Percentiles rank a stretch among this genome's conserved stretches.
These are phyloP conservation scores for Allium sativum DNA, from an alignment of 106 monocot genomes.

Conservation along the genomic window DNA sequence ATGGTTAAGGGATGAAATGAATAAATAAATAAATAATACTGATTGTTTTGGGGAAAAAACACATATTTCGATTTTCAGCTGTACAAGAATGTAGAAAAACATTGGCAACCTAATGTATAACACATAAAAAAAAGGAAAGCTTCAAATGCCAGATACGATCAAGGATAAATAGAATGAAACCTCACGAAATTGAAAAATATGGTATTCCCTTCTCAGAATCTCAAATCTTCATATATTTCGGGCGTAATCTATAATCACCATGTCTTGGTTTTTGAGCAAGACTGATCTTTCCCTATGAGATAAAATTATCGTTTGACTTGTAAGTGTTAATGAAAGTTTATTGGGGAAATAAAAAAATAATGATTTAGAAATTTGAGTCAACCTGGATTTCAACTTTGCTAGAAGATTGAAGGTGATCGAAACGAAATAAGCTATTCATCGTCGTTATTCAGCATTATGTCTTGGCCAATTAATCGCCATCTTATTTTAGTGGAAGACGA, in stretches of 20 bases:
- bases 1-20: background rate
- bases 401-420: too few species aligned
- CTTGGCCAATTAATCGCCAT: too few species aligned
- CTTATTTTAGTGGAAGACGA: background rate
- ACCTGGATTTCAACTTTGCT: too few species aligned
- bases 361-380: too few species aligned
- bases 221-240: background rate
- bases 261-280: background rate
- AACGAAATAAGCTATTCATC: too few species aligned
- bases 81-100: background rate
- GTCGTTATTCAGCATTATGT: too few species aligned
- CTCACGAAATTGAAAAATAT: background rate
- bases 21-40: background rate
- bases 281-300: background rate
- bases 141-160: background rate
- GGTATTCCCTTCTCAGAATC: background rate
- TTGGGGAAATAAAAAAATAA: too few species aligned
- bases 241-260: background rate
- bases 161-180: background rate
- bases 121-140: background rate
- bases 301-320: background rate
- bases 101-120: background rate
- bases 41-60: background rate
- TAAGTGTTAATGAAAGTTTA: background rate
- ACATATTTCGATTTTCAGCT: background rate